Conservation (phyloP, 1,284 basidiomycete species). For the Apiotrichum gamsii region DNA sequence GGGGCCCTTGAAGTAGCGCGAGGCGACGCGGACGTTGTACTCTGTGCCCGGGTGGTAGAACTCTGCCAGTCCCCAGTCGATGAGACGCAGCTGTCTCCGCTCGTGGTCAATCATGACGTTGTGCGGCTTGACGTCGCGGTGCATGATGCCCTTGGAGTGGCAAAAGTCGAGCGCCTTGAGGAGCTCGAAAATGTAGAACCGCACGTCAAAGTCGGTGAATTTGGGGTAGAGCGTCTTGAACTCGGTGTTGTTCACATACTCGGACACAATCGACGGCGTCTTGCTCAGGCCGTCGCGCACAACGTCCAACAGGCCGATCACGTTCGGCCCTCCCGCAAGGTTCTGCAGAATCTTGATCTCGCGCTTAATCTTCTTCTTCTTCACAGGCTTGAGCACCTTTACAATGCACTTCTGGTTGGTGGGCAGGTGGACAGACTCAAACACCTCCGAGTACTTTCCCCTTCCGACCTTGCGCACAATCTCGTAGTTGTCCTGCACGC, state of each 20-base stretch:
- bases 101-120: slow-evolving; percentile 99
- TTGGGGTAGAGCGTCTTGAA: slow-evolving; percentile 96
- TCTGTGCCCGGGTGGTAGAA: slow-evolving; percentile 98
- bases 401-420: slow-evolving; percentile 95
- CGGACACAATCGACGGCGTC: slow-evolving; percentile 95
- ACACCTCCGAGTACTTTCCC: slow-evolving; percentile 95
- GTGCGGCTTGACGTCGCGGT: slow-evolving; percentile 97
- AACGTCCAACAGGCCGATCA: slow-evolving; percentile 81
- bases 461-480: slow-evolving; percentile 94
- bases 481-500: slow-evolving; percentile 95
- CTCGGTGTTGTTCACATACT: slow-evolving; percentile 97
- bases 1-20: slow-evolving; percentile 96
- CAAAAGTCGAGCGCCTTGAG: slow-evolving; percentile 97
- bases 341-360: slow-evolving; percentile 99
- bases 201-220: slow-evolving; percentile 89
- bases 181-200: slow-evolving; percentile 94
- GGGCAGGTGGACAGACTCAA: slow-evolving; percentile 91
- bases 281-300: slow-evolving; percentile 85
- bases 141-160: slow-evolving; percentile 98
- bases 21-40: slow-evolving; percentile 96
- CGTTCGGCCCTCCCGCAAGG: slow-evolving; percentile 87
- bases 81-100: slow-evolving; percentile 88
- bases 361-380: slow-evolving; percentile 99
- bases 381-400: slow-evolving; percentile 97
- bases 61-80: slow-evolving; percentile 98